Evolutionary conservation across 2,329 filamentous ascomycete species (phyloP).

Genomic region (Cercospora canescens): DNA sequence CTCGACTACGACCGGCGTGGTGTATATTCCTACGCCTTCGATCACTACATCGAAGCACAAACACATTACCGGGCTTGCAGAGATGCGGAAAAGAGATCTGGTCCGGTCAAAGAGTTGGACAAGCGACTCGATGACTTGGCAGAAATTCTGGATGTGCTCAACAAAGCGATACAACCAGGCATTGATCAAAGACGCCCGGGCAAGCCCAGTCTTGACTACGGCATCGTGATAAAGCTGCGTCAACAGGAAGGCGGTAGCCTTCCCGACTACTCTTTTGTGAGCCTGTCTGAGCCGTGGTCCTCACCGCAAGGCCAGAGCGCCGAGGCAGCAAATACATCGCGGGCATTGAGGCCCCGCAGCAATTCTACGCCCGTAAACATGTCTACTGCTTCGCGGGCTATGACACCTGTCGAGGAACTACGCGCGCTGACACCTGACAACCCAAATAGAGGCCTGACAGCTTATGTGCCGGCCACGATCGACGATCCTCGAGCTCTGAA

Average conservation of each 20-base stretch:
- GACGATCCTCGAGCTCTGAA: slow-evolving; percentile 1
- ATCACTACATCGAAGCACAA: background rate
- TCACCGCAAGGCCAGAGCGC: background rate
- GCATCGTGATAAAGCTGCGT: background rate
- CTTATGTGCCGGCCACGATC: slow-evolving; percentile 4
- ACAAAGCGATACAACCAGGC: background rate
- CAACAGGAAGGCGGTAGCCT: background rate
- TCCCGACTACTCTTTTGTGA: background rate
- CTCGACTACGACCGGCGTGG: background rate
- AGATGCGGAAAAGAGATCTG: background rate
- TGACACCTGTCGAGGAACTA: background rate
- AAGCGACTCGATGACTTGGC: background rate
- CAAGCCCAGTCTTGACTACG: background rate
- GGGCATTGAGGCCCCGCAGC: background rate
- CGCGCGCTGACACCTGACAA: slow-evolving; percentile 2
- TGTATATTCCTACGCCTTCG: slow-evolving; percentile 1
- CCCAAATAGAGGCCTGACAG: slow-evolving; percentile 2
- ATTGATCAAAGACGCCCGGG: background rate
- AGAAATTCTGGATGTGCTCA: background rate
- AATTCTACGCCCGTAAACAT: background rate
- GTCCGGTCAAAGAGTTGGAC: background rate
- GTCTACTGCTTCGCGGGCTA: background rate
- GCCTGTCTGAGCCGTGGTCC: background rate
- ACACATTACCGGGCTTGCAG: background rate
- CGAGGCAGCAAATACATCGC: background rate